Percentiles rank a stretch among this genome's conserved stretches.
Evolutionary conservation across 2,329 filamentous ascomycete genomes (phyloP).

Genomic region (Curvularia verruculosa): DNA sequence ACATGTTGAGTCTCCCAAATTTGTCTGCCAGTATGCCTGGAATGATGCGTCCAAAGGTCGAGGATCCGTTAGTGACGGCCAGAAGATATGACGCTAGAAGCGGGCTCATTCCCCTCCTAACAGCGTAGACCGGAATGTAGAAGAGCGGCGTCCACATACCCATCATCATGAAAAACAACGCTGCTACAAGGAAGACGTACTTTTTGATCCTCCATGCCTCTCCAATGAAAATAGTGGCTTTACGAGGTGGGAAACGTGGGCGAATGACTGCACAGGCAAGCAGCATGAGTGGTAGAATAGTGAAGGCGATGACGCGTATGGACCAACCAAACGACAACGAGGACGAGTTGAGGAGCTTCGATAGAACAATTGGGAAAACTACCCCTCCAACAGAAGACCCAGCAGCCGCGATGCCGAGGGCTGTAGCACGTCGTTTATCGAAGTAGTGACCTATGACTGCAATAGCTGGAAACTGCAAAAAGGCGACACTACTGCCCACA

Average conservation of each 20-base stretch:
- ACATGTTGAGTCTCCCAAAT: slow-evolving; percentile 58
- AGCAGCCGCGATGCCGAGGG: slow-evolving; percentile 56
- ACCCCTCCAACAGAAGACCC: slow-evolving; percentile 61
- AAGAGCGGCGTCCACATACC: slow-evolving; percentile 63
- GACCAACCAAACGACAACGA: slow-evolving; percentile 63
- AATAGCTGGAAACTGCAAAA: slow-evolving; percentile 57
- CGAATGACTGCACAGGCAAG: slow-evolving; percentile 59
- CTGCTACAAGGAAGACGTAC: slow-evolving; percentile 47
- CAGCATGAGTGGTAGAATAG: slow-evolving; percentile 63
- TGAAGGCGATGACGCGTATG: slow-evolving; percentile 53
- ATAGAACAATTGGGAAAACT: slow-evolving; percentile 55
- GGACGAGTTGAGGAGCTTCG: slow-evolving; percentile 52
- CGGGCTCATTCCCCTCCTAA: slow-evolving; percentile 53
- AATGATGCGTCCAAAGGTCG: slow-evolving; percentile 61
- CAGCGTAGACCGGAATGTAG: slow-evolving; percentile 55
- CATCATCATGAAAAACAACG: slow-evolving; percentile 63
- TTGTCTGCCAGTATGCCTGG: slow-evolving; percentile 60
- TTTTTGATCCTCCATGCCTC: slow-evolving; percentile 38
- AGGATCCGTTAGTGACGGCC: slow-evolving; percentile 55
- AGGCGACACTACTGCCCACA: slow-evolving; percentile 56
- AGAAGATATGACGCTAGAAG: slow-evolving; percentile 59
- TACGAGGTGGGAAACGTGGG: slow-evolving; percentile 53
- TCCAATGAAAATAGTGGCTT: slow-evolving; percentile 37
- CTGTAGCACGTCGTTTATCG: slow-evolving; percentile 54
- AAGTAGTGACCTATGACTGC: slow-evolving; percentile 56